Conservation (phyloP, 768 basidiomycete species). For the Hydnomerulius pinastri region DNA sequence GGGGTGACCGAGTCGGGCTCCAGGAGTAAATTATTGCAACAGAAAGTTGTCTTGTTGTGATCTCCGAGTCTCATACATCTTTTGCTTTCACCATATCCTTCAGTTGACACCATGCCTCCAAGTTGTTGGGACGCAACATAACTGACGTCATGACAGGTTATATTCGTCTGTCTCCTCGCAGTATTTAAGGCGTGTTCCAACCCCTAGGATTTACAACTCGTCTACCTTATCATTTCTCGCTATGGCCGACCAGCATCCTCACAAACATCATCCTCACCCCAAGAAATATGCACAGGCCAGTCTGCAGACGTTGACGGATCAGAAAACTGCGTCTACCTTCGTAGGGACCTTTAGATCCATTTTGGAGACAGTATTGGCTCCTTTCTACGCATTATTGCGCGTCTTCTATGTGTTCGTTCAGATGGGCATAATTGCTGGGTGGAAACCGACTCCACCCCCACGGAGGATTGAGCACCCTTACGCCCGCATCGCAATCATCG, state of each 20-base stretch:
- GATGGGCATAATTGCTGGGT: slow-evolving; percentile 37
- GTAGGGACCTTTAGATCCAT: not conserved
- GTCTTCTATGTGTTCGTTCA: slow-evolving; percentile 38
- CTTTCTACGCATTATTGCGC: slow-evolving; percentile 16
- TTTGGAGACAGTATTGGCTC: not conserved
- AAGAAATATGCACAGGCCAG: not conserved
- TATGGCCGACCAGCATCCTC: not conserved
- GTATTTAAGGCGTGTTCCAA: not conserved
- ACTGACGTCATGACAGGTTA: not conserved
- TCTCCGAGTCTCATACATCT: too few species aligned
- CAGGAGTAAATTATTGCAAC: too few species aligned
- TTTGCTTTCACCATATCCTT: too few species aligned
- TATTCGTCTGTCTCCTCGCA: not conserved
- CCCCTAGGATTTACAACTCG: not conserved
- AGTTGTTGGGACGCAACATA: not conserved
- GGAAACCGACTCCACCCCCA: slow-evolving; percentile 36
- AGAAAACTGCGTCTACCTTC: not conserved
- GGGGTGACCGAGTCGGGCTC: too few species aligned
- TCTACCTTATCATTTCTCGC: not conserved
- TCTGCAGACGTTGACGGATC: not conserved
- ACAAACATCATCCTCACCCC: not conserved
- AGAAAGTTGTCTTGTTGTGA: too few species aligned
- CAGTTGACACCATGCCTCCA: too few species aligned
- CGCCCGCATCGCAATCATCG: slow-evolving; percentile 51
- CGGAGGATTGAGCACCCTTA: slow-evolving; percentile 32